A percentile compares a stretch with the other conserved stretches of the same genome.
Conservation (phyloP, 768 basidiomycete genomes). For the Boletellus emodensis region DNA sequence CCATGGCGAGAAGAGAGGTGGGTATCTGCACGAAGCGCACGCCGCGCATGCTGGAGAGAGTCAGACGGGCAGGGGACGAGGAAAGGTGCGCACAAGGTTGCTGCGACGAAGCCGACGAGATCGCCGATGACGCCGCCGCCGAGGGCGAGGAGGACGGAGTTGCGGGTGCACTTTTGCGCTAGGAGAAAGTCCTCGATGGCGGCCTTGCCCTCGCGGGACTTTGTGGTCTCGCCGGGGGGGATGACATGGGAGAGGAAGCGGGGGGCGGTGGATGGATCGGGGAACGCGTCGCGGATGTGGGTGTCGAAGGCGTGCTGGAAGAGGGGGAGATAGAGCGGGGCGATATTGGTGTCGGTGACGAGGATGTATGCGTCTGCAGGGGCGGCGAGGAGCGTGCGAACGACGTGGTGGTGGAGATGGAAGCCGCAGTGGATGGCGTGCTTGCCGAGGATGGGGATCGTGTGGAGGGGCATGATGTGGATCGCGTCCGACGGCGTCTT, state of each 20-base stretch:
- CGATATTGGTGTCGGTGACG: slow-evolving; percentile 89
- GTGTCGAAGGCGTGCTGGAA: slow-evolving; percentile 65
- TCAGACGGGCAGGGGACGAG: not conserved
- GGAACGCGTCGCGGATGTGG: slow-evolving; percentile 26
- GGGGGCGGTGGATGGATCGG: slow-evolving; percentile 34
- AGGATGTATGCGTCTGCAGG: slow-evolving; percentile 86
- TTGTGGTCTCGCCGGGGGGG: slow-evolving; percentile 89
- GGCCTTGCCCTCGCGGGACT: slow-evolving; percentile 88
- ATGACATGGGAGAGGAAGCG: slow-evolving; percentile 78
- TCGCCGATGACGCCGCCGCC: slow-evolving; percentile 98
- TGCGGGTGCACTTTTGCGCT: slow-evolving; percentile 82
- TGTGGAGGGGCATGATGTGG: slow-evolving; percentile 24
- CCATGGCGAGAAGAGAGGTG: slow-evolving; percentile 96
- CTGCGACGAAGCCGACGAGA: slow-evolving; percentile 92
- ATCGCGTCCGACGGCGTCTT: slow-evolving; percentile 4
- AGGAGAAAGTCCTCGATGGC: slow-evolving; percentile 92
- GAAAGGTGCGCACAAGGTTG: slow-evolving; percentile 73
- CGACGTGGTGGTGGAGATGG: slow-evolving; percentile 86
- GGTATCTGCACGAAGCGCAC: slow-evolving; percentile 95
- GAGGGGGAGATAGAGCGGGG: slow-evolving; percentile 65
- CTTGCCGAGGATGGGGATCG: slow-evolving; percentile 79
- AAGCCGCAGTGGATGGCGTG: slow-evolving; percentile 93
- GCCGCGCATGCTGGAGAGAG: slow-evolving; percentile 83
- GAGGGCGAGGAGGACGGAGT: slow-evolving; percentile 88
- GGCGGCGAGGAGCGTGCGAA: slow-evolving; percentile 63